phyloP scores from a whole-genome alignment of 1,284 basidiomycete genomes.

The Heimioporus punctisporus region DNA sequence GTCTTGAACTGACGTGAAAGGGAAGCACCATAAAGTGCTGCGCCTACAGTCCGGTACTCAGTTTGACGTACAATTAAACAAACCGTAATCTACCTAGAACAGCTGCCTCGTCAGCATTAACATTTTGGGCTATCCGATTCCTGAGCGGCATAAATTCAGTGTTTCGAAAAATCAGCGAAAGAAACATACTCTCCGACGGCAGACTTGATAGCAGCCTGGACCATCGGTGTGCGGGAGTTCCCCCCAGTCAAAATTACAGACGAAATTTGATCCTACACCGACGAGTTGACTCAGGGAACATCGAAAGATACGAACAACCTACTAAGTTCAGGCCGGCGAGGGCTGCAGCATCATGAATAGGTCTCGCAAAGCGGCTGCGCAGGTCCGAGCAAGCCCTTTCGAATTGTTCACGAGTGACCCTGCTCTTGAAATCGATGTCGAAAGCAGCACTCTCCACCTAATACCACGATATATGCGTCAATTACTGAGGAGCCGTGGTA shows the following conservation, averaged over 20 bases:
- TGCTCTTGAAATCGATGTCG: conserved; percentile 90
- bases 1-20: conserved; percentile 95
- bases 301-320: not conserved
- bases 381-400: conserved; percentile 74
- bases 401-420: conserved; percentile 77
- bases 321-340: conserved; percentile 73
- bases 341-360: conserved; percentile 78
- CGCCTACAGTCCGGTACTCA: conserved; percentile 42
- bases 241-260: conserved; percentile 95
- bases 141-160: conserved; percentile 35
- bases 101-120: conserved; percentile 97
- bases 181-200: conserved; percentile 73
- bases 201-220: conserved; percentile 80
- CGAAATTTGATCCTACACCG: conserved; percentile 72
- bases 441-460: conserved; percentile 88
- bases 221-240: conserved; percentile 88
- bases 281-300: conserved; percentile 3
- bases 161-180: not conserved
- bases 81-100: conserved; percentile 66
- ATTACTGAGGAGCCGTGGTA: not conserved
- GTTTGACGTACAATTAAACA: not conserved
- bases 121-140: conserved; percentile 87
- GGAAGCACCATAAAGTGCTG: conserved; percentile 91
- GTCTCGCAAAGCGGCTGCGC: conserved; percentile 64
- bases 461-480: conserved; percentile 11